A percentile compares a stretch with the other conserved stretches of the same genome.
Evolutionary conservation across 371 early-diverging fungal species (phyloP).

Genomic region (Mortierella sp.): DNA sequence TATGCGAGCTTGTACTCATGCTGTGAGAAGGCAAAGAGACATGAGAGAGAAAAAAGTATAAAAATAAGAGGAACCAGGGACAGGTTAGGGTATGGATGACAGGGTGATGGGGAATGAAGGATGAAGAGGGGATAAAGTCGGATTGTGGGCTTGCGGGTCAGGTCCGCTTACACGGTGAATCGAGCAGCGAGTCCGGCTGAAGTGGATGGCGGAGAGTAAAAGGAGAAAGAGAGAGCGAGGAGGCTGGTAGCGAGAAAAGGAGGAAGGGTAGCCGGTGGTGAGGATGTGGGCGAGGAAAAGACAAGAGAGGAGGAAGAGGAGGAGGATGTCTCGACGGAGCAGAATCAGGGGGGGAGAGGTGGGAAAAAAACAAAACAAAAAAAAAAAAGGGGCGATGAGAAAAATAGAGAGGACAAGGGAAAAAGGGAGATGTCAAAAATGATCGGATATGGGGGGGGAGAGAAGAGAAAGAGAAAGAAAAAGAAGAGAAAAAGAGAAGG

Average conservation of each 20-base stretch:
- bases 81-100: background rate
- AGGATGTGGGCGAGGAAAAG: background rate
- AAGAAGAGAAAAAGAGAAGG: background rate
- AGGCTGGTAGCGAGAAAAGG: background rate
- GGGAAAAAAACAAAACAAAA: background rate
- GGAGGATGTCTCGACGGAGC: background rate
- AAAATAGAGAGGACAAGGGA: too few relatives aligned
- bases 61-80: background rate
- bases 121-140: background rate
- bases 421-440: background rate
- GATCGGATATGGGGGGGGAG: background rate
- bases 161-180: too few relatives aligned
- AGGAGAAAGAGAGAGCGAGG: background rate
- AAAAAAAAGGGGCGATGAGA: background rate
- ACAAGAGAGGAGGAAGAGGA: background rate
- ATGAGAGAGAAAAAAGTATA: background rate
- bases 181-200: too few relatives aligned
- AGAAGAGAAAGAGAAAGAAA: background rate
- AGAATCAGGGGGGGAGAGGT: background rate
- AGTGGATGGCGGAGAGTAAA: too few relatives aligned
- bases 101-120: background rate
- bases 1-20: constrained; percentile 52
- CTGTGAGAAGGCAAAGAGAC: constrained; percentile 8
- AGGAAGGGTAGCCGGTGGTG: background rate
- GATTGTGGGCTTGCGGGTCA: too few relatives aligned